Percentiles rank a stretch among this genome's conserved stretches.
Conservation (phyloP, 2,329 filamentous ascomycete genomes). For the Coniochaeta prunicola region DNA sequence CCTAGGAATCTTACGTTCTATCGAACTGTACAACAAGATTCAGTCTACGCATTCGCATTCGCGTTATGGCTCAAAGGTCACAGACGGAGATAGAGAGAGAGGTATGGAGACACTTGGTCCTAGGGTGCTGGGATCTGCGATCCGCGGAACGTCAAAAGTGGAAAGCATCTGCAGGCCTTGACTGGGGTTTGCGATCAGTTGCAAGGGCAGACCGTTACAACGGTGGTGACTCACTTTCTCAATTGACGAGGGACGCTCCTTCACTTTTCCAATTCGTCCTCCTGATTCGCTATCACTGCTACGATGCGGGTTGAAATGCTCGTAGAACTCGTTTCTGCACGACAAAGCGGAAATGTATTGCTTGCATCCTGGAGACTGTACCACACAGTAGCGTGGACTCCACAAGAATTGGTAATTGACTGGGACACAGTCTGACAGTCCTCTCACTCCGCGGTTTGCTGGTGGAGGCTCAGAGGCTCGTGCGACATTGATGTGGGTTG, state of each 20-base stretch:
- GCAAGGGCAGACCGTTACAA: background rate
- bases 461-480: background rate
- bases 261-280: background rate
- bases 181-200: background rate
- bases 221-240: background rate
- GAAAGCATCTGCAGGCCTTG: background rate
- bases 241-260: background rate
- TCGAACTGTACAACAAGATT: too few species aligned
- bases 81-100: too few species aligned
- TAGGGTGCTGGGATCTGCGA: background rate
- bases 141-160: background rate
- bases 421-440: background rate
- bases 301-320: background rate
- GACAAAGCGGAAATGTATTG: background rate
- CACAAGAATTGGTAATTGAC: background rate
- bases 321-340: background rate
- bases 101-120: too few species aligned
- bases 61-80: too few species aligned
- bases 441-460: background rate
- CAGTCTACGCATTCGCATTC: too few species aligned
- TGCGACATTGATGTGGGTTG: background rate
- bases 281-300: background rate
- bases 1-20: too few species aligned
- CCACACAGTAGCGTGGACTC: too few species aligned
- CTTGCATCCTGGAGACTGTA: background rate